Conservation (phyloP, 192 early-diverging fungal genomes). For the Coemansia sp. region DNA sequence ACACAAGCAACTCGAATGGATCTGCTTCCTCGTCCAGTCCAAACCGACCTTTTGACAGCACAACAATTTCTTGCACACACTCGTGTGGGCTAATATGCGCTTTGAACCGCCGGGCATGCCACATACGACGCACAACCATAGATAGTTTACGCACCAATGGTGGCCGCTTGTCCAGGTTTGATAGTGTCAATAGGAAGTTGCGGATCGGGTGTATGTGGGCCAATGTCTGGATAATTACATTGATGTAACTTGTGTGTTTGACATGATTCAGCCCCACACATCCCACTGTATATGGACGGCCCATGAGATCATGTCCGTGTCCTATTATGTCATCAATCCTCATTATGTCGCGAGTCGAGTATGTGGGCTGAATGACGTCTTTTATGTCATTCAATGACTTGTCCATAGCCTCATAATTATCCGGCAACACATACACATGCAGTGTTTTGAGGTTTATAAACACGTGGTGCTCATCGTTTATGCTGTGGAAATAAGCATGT, state of each 20-base stretch:
- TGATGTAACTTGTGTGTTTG: constrained; percentile 94
- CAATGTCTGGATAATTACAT: constrained; percentile 85
- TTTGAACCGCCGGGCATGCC: constrained; percentile 90
- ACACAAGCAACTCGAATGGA: constrained; percentile 83
- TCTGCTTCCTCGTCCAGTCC: constrained; percentile 78
- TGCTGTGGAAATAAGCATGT: constrained; percentile 94
- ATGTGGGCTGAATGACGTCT: constrained; percentile 81
- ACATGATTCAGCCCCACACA: constrained; percentile 94
- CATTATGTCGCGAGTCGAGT: constrained; percentile 65
- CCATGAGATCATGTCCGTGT: constrained; percentile 75
- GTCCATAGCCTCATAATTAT: constrained; percentile 87
- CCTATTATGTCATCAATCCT: constrained; percentile 60
- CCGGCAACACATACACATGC: constrained; percentile 79
- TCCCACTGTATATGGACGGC: constrained; percentile 83
- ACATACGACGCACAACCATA: constrained; percentile 84
- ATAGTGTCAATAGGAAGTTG: constrained; percentile 67
- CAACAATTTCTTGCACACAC: constrained; percentile 87
- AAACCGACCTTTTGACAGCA: constrained; percentile 77
- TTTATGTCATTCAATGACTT: constrained; percentile 90
- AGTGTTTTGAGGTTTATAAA: constrained; percentile 89
- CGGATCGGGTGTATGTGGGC: constrained; percentile 85
- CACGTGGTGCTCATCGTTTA: constrained; percentile 94
- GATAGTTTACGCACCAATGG: constrained; percentile 68
- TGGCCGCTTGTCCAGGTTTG: constrained; percentile 34
- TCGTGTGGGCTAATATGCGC: constrained; percentile 97